A percentile compares a stretch with the other conserved stretches of the same genome.
Evolutionary conservation across 495 filamentous ascomycete genomes (phyloP).

Genomic region (Massariosphaeria phaeospora): DNA sequence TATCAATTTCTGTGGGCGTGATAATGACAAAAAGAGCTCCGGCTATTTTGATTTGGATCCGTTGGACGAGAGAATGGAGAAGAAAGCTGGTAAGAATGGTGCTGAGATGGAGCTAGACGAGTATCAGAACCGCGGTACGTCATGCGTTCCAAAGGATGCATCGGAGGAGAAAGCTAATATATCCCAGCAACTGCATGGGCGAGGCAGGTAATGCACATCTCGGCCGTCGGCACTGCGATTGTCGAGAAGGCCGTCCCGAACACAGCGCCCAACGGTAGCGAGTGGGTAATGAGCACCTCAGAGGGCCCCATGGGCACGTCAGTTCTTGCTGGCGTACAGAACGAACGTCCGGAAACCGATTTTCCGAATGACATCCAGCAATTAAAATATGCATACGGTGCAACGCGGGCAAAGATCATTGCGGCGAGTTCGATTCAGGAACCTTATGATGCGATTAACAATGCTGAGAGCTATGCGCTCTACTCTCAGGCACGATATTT

Average conservation of each 20-base stretch:
- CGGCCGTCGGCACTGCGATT: constrained; percentile 10
- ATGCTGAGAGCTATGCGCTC: constrained; percentile 24
- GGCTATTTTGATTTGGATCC: constrained; percentile 14
- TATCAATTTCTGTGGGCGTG: constrained; percentile 22
- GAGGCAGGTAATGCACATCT: constrained; percentile 24
- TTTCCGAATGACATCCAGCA: constrained; percentile 16
- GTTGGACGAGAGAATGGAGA: constrained; percentile 5
- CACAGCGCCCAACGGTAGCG: neutral
- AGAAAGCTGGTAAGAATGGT: neutral
- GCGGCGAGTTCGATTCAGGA: constrained; percentile 11
- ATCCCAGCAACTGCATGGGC: constrained; percentile 24
- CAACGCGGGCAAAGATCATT: constrained; percentile 16
- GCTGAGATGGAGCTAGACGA: constrained; percentile 1
- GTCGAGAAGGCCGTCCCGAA: constrained; percentile 2
- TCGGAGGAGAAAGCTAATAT: neutral
- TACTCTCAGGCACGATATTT: constrained; percentile 26
- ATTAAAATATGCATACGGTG: constrained; percentile 23
- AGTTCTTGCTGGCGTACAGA: constrained; percentile 13
- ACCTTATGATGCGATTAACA: constrained; percentile 20
- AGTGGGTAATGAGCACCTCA: neutral
- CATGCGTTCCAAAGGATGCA: neutral
- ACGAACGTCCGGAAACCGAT: constrained; percentile 12
- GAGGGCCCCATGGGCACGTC: constrained; percentile 19
- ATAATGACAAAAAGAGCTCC: too few relatives aligned
- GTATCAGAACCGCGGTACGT: constrained; percentile 29